A percentile compares a stretch with the other conserved stretches of the same genome.
Evolutionary conservation across 2,329 filamentous ascomycete species (phyloP).

Genomic region (Thyridium curvatum): DNA sequence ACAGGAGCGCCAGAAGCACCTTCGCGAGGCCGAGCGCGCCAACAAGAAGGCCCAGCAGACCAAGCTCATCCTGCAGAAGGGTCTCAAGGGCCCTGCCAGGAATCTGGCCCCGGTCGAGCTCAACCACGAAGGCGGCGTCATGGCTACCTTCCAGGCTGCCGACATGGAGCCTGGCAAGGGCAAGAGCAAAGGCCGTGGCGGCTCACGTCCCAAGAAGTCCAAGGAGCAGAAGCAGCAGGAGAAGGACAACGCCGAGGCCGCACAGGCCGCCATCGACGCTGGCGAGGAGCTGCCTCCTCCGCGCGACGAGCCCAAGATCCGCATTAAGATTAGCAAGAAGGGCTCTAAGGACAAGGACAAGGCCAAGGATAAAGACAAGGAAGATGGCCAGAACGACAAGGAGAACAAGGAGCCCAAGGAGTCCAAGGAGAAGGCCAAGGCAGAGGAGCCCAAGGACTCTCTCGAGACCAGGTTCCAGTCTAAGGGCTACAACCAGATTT

Average conservation of each 20-base stretch:
- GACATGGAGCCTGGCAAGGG: constrained; percentile 45
- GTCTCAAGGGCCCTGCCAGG: constrained; percentile 69
- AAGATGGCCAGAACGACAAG: constrained; percentile 37
- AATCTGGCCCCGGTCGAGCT: constrained; percentile 66
- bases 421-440: constrained; percentile 30
- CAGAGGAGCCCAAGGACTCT: constrained; percentile 41
- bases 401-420: constrained; percentile 39
- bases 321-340: constrained; percentile 56
- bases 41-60: constrained; percentile 92
- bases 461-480: constrained; percentile 68
- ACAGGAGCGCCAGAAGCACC: constrained; percentile 70
- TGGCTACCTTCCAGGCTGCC: constrained; percentile 75
- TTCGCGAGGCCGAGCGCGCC: constrained; percentile 81
- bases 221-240: constrained; percentile 80
- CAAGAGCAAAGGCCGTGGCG: constrained; percentile 48
- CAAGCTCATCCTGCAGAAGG: constrained; percentile 78
- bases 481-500: constrained; percentile 93
- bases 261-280: constrained; percentile 76
- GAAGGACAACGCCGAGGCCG: constrained; percentile 77
- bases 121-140: constrained; percentile 77
- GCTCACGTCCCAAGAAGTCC: constrained; percentile 79
- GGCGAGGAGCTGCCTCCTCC: constrained; percentile 61
- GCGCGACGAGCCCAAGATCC: constrained; percentile 52
- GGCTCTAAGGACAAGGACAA: constrained; percentile 30
- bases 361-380: constrained; percentile 30